A percentile compares a stretch with the other conserved stretches of the same genome.
Evolutionary conservation across 345 rosid genomes (phyloP).

Genomic region (Murraya koenigii): DNA sequence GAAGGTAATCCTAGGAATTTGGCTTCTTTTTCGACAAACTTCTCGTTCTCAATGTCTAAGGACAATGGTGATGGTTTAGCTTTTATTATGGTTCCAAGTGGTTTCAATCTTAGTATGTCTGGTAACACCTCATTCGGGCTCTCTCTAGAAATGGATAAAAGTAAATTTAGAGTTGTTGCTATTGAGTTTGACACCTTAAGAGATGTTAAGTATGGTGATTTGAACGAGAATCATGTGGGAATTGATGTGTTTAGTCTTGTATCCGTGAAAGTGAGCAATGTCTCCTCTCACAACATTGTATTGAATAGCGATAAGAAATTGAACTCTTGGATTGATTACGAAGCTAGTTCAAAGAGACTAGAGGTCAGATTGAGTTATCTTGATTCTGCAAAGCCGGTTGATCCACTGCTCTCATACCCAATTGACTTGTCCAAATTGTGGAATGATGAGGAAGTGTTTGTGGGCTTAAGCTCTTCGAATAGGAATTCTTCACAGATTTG

Average conservation of each 20-base stretch:
- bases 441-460: conserved; percentile 45
- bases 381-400: conserved; percentile 36
- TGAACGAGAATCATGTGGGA: conserved; percentile 49
- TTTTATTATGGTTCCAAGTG: conserved; percentile 58
- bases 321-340: conserved; percentile 69
- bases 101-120: conserved; percentile 31
- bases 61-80: conserved; percentile 58
- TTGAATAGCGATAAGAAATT: conserved; percentile 44
- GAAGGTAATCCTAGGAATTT: conserved; percentile 44
- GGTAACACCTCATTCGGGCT: conserved; percentile 46
- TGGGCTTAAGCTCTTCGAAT: conserved; percentile 64
- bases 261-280: conserved; percentile 39
- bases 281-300: conserved; percentile 34
- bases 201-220: conserved; percentile 34
- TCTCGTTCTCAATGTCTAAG: conserved; percentile 58
- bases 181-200: conserved; percentile 53
- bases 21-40: conserved; percentile 57
- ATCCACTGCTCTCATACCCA: conserved; percentile 41
- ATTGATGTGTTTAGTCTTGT: conserved; percentile 51
- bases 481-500: conserved; percentile 50
- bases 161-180: conserved; percentile 30
- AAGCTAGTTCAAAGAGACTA: conserved; percentile 51
- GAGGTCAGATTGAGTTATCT: conserved; percentile 62
- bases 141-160: conserved; percentile 29
- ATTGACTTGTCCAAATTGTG: conserved; percentile 58